phyloP scores from a whole-genome alignment of 257 asterid genomes.

The Pogostemon cablin region DNA sequence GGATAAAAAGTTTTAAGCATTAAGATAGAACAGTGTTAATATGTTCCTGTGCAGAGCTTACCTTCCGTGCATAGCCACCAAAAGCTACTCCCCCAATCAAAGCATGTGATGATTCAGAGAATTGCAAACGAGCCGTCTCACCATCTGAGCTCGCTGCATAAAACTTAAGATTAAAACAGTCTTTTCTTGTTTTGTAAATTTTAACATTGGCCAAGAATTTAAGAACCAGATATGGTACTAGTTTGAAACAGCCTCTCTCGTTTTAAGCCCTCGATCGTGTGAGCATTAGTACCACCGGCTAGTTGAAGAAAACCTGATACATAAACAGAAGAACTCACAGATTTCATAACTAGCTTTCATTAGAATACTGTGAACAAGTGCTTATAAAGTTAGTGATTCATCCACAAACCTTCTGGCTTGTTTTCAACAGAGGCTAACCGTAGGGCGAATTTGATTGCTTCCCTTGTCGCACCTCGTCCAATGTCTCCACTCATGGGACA shows the following conservation, averaged over 20 bases:
- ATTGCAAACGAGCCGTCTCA: conserved; percentile 23
- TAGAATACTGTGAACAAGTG: background rate
- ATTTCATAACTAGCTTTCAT: background rate
- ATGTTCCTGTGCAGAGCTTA: conserved; percentile 20
- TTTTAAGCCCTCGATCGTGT: conserved; percentile 75
- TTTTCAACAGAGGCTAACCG: conserved; percentile 53
- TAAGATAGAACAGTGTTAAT: background rate
- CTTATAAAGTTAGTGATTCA: background rate
- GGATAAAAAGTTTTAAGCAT: background rate
- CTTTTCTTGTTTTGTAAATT: too few species aligned
- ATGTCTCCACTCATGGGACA: conserved; percentile 98
- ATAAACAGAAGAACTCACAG: background rate
- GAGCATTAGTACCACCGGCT: conserved; percentile 92
- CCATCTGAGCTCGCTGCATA: conserved; percentile 38
- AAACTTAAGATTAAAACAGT: background rate
- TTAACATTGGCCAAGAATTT: background rate
- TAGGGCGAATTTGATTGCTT: conserved; percentile 74
- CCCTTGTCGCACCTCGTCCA: conserved; percentile 87
- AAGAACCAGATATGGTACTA: conserved; percentile 49
- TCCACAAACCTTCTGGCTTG: conserved; percentile 63
- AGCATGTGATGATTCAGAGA: conserved; percentile 44
- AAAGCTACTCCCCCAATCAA: conserved; percentile 84
- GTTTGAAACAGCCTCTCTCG: conserved; percentile 59
- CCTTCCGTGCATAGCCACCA: conserved; percentile 96
- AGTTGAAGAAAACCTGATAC: conserved; percentile 78